A percentile compares a stretch with the other conserved stretches of the same genome.
phyloP scores from a whole-genome alignment of 2,329 filamentous ascomycete genomes.

The Botrytis aclada region DNA sequence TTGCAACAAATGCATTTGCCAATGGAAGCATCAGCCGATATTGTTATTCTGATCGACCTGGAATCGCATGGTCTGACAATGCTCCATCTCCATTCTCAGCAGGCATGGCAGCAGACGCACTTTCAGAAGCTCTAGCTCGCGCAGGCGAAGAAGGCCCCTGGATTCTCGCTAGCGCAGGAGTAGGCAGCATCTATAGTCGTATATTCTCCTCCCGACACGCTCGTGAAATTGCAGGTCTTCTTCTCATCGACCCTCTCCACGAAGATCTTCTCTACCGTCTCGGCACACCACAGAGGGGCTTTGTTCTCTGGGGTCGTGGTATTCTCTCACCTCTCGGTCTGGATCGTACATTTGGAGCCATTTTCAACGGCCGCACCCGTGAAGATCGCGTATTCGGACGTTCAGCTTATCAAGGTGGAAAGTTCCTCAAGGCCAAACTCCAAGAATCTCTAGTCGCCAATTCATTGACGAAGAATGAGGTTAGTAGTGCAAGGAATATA shows the following conservation, averaged over 20 bases:
- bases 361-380: constrained; percentile 76
- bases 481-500: constrained; percentile 73
- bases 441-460: constrained; percentile 89
- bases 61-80: constrained; percentile 84
- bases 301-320: constrained; percentile 82
- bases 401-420: constrained; percentile 74
- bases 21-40: constrained; percentile 84
- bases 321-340: constrained; percentile 84
- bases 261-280: constrained; percentile 76
- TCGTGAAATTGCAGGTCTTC: constrained; percentile 68
- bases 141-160: constrained; percentile 84
- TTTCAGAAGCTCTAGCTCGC: constrained; percentile 79
- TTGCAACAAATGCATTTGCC: constrained; percentile 70
- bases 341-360: constrained; percentile 72
- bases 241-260: constrained; percentile 85
- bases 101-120: constrained; percentile 84
- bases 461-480: constrained; percentile 80
- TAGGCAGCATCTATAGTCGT: constrained; percentile 84
- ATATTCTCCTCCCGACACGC: constrained; percentile 87
- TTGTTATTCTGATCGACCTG: constrained; percentile 94
- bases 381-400: constrained; percentile 83
- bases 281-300: constrained; percentile 67
- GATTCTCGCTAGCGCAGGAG: constrained; percentile 80
- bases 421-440: constrained; percentile 83
- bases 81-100: constrained; percentile 91